These are phyloP conservation scores for Ceratobasidium sp. DNA, from an alignment of 1,284 basidiomycete species.

Conservation along the genomic window DNA sequence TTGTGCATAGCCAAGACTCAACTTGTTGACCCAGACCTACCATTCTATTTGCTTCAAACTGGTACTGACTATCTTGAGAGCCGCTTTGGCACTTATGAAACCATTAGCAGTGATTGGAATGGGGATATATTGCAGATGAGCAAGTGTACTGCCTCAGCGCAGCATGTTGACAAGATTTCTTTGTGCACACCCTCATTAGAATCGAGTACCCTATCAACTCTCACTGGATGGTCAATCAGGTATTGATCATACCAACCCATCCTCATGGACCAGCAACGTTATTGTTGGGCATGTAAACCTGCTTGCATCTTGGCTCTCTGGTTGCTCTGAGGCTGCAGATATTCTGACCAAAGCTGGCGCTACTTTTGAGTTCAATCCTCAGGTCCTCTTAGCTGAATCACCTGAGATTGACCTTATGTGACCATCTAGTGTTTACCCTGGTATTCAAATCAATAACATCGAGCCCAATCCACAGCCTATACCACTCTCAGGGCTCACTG, in stretches of 20 bases:
- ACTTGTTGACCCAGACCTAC: constrained; percentile 42
- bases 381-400: not conserved
- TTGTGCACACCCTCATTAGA: not conserved
- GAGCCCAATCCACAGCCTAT: not conserved
- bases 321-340: constrained; percentile 18
- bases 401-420: constrained; percentile 12
- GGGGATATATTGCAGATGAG: constrained; percentile 5
- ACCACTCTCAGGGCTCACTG: not conserved
- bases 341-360: not conserved
- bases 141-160: not conserved
- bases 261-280: constrained; percentile 48
- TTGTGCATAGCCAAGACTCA: constrained; percentile 54
- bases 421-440: not conserved
- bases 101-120: constrained; percentile 18
- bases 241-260: constrained; percentile 50
- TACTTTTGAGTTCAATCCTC: not conserved
- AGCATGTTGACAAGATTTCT: constrained; percentile 22
- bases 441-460: constrained; percentile 8
- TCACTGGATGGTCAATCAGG: constrained; percentile 20
- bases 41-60: constrained; percentile 50
- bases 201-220: constrained; percentile 4
- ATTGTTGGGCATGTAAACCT: constrained; percentile 40
- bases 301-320: constrained; percentile 13
- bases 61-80: constrained; percentile 53
- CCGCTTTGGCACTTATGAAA: constrained; percentile 50